Evolutionary conservation across 495 filamentous ascomycete genomes (phyloP), one percentile per base, ranked within the genome.

Genomic region (Penicillium malachiteum): DNA sequence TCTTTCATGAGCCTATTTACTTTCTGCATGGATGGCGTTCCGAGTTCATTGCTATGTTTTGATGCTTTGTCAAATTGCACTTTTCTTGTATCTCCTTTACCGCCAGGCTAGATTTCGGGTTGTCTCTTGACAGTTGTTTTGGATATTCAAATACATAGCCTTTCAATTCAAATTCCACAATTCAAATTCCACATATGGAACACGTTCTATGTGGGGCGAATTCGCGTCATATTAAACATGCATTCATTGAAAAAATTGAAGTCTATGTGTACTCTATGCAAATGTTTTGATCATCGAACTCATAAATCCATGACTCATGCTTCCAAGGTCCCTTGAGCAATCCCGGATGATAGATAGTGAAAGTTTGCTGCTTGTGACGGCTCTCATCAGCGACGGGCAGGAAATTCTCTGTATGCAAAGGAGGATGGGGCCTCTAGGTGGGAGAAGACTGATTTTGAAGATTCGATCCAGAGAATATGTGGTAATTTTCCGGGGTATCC

Each of bases 21-120:
- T 46, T 47, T 34, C 21, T 46, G 55, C 62, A 64, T 64, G 44
- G 55, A 48, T 56, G 62, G 62, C 52, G 62, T 46, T 46, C 6
- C 26, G 18, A 12, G 44, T 39, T n/a, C 11, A 13, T 50, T 35
- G 34, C 38, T 41, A 7, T 26, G 21, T 26, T 26, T 26, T 26
- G 21, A 26, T 26, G 4, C 21, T 26, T 26, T 26, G 21, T 26
- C 21, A 26, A 26, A 2, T 1, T 26, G 21, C 4, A 26, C n/a
- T 31, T 21, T 16, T n/a, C 13, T 46, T 46, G 43, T 46, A 46
- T 16, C 10, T 35, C 21, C 33, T 37, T 34, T 18, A n/a, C 33
- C n/a, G 32, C 46, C 31, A 8, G 40, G 18, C 14, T 47, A 33
- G 32, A 3, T 38, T 39, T 45, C 43, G 17, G 13, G 43, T 48